Base-by-base conservation (phyloP, 1,284 basidiomycete genomes). In the Stereum hirsutum region DNA sequence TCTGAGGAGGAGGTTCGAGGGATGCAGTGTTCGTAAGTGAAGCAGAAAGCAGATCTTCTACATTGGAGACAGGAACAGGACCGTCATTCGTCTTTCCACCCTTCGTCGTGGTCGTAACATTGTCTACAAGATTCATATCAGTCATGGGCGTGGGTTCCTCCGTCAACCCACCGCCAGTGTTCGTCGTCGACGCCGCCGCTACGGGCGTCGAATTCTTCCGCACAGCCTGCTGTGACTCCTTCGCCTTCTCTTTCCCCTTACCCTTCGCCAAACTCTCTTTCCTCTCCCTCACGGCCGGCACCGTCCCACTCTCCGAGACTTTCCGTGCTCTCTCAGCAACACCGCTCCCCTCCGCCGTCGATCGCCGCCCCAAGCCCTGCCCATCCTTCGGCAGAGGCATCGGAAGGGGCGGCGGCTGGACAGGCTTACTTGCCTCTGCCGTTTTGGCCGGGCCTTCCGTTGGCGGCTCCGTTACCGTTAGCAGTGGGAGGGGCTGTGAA, bases 381-480 rank as follows among this genome's bases (percentile, higher is more conserved):
- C 37, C 33, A 19, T 41, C 44, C 39, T 45, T 41, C 19, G 33
- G 41, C 20, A 21, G 24, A 20, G 26, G 32, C 25, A 36, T 34
- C 25, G 46, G 41, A 23, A 14, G 33, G 35, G 33, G 37, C 10
- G 33, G 19, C 31, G 31, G 41, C 39, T 34, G 41, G 11, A 17
- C 33, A 25, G 34, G 34, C 28, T 48, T 42, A 42, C 40, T 27
- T 42, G 23, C 49, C 12, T 6, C 12, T n/a, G 27, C 26, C 26
- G 19, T 26, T 34, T 20, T 33, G 23, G 39, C 19, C 24, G 31
- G 17, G 37, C 11, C 40, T 42, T 23, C 33, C 24, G 21, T 43
- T 46, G 37, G 19, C 21, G 31, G n/a, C n/a, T n/a, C 19, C 38
- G 37, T 47, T 45, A 42, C 6, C n/a, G 20, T 41, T 41, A 26